These are phyloP conservation scores for Entomortierella beljakovae DNA, from an alignment of 192 early-diverging fungal species.

Conservation along the genomic window DNA sequence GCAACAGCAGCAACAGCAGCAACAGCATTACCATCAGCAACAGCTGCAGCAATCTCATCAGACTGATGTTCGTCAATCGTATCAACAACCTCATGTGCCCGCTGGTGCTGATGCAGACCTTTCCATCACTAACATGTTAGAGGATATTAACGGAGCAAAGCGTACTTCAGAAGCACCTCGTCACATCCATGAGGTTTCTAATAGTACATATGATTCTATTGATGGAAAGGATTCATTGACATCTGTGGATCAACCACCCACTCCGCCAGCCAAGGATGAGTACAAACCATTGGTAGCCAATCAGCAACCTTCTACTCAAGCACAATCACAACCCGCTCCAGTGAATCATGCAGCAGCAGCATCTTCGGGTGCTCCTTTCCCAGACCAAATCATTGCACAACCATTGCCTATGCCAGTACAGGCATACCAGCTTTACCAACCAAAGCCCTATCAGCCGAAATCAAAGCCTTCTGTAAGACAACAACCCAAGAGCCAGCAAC, in stretches of 20 bases:
- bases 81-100: neutral
- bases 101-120: neutral
- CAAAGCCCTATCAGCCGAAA: conserved; percentile 51
- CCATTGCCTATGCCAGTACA: conserved; percentile 38
- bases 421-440: conserved; percentile 46
- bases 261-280: conserved; percentile 39
- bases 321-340: neutral
- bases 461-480: conserved; percentile 32
- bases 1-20: conserved; percentile 8
- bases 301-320: conserved; percentile 1
- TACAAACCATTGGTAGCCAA: conserved; percentile 7
- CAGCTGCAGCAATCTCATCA: conserved; percentile 3
- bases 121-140: conserved; percentile 21
- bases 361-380: conserved; percentile 3
- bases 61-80: no score
- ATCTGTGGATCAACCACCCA: conserved; percentile 26
- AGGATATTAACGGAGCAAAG: conserved; percentile 3
- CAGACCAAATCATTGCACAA: conserved; percentile 28
- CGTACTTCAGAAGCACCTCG: neutral
- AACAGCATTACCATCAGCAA: conserved; percentile 3
- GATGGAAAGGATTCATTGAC: conserved; percentile 34
- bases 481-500: conserved; percentile 3
- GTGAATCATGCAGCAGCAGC: neutral
- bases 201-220: conserved; percentile 10
- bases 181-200: conserved; percentile 27